A percentile compares a stretch with the other conserved stretches of the same genome.
Conservation (phyloP, 257 asterid genomes). For the Rauvolfia tetraphylla region DNA sequence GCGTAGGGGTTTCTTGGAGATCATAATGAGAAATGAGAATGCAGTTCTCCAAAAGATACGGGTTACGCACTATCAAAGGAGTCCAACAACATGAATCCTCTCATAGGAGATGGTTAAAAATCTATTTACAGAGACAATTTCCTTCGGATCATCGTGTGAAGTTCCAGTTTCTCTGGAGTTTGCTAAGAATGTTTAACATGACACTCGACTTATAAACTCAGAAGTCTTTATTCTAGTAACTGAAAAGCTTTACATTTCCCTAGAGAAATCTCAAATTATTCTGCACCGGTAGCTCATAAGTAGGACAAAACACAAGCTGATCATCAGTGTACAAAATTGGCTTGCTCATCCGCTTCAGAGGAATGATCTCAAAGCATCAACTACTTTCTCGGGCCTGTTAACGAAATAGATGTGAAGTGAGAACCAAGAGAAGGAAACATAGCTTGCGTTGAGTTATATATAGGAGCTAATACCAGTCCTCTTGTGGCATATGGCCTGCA, state of each 20-base stretch:
- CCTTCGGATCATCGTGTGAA: too few relatives aligned
- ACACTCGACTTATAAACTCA: neutral
- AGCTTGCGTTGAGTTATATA: neutral
- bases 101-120: too few relatives aligned
- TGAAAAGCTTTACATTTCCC: neutral
- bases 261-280: neutral
- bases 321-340: neutral
- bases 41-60: too few relatives aligned
- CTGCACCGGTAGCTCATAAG: neutral
- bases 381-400: conserved; percentile 91
- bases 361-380: conserved; percentile 55
- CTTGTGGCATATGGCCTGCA: conserved; percentile 99
- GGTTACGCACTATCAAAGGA: too few relatives aligned
- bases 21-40: too few relatives aligned
- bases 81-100: too few relatives aligned
- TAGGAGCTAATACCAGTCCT: conserved; percentile 68
- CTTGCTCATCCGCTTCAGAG: conserved; percentile 29
- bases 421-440: conserved; percentile 14
- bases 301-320: neutral
- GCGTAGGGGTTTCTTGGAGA: too few relatives aligned
- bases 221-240: neutral
- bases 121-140: too few relatives aligned
- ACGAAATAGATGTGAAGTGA: neutral
- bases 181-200: neutral
- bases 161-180: neutral